Evolutionary conservation across 2,329 filamentous ascomycete genomes (phyloP), one percentile per base, ranked within the genome.

Genomic region (Arthrobotrys sinensis): DNA sequence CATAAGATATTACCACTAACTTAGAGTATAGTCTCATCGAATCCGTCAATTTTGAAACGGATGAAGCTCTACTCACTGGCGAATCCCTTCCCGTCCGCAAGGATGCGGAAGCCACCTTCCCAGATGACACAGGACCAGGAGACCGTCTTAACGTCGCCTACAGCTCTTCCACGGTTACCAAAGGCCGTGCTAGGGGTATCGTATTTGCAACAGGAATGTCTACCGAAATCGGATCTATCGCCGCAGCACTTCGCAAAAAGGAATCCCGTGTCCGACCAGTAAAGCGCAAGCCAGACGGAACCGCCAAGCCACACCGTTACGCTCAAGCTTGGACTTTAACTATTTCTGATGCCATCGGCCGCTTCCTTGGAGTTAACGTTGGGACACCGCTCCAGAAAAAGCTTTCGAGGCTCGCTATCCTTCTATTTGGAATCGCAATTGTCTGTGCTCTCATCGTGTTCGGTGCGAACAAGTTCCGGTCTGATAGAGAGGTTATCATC

Each of bases 331-430:
- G 83, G 48, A 62, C 85, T 8, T 80, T 87, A 84, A 91, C 89
- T 1, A 83, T 87, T 45, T 86, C 86, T 6, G 89, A 91, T 82
- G 88, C 87, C 6, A 83, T 91, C 72, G 89, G 89, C 2, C 86
- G 87, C 40, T 91, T 93, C 81, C 86, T 92, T 7, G 91, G 91
- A 53, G 87, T 92, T 76, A 91, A 89, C 66, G 87, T 91, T 12
- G 91, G 91, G 55, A 92, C 91, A 4, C 91, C 91, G 1, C 86
- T 93, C 12, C 90, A 92, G 83, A 87, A 88, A 80, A 92, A 91
- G 81, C 86, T 93, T n/a, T 91, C 90, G 60, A 89, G 89, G 82
- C 86, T 93, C 60, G 91, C 91, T 21, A 86, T 92, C 16, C 83
- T 91, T 1, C 87, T 92, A 0, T 92, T 93, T 82, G 87, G 86